These are phyloP conservation scores for Zelonia costaricensis DNA, from an alignment of 208 protist genomes.

Conservation along the genomic window DNA sequence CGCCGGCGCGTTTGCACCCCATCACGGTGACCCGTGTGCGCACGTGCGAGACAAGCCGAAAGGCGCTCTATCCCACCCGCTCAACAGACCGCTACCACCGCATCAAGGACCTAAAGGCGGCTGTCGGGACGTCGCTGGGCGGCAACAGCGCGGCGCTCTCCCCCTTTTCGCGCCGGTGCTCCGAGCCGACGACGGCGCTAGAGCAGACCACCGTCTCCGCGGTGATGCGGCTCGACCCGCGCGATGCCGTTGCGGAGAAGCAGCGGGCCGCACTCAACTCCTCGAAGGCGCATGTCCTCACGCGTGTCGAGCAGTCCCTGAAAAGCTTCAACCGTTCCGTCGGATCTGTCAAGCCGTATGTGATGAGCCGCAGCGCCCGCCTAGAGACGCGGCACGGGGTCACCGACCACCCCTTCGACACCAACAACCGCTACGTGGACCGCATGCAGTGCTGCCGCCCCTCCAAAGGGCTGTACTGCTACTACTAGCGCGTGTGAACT, in stretches of 20 bases:
- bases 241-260: constrained; percentile 24
- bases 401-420: constrained; percentile 18
- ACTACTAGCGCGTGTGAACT: constrained; percentile 26
- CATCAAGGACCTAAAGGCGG: constrained; percentile 8
- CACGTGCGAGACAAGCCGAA: background rate
- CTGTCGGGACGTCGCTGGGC: background rate
- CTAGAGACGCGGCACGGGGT: background rate
- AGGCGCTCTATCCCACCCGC: constrained; percentile 9
- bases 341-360: constrained; percentile 52
- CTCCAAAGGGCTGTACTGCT: constrained; percentile 47
- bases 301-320: constrained; percentile 7
- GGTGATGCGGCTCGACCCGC: constrained; percentile 21
- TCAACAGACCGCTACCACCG: constrained; percentile 9
- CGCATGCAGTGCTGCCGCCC: constrained; percentile 54
- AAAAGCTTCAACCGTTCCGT: constrained; percentile 24
- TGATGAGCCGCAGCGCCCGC: constrained; percentile 18
- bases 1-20: background rate
- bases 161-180: too few relatives aligned
- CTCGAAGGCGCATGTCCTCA: constrained; percentile 7
- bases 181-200: background rate
- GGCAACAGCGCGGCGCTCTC: too few relatives aligned
- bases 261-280: constrained; percentile 12
- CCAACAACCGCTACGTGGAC: constrained; percentile 31
- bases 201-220: background rate
- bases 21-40: background rate